These are phyloP conservation scores for Gastrolobium villosum DNA, from an alignment of 306 rosid genomes.

Conservation along the genomic window DNA sequence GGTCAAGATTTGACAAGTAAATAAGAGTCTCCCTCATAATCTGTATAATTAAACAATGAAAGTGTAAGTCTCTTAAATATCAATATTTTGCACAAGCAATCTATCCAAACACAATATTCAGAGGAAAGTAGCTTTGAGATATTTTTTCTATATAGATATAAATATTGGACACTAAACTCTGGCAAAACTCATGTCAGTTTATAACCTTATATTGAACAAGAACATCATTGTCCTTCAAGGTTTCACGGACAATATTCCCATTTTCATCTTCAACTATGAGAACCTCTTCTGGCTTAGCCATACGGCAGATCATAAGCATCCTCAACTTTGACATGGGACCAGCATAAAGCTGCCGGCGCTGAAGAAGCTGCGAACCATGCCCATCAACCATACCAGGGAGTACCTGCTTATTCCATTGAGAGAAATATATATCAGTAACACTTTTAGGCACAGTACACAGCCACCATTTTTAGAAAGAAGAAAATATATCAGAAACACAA, in stretches of 20 bases:
- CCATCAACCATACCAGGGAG: slow-evolving; percentile 91
- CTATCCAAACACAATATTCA: neutral
- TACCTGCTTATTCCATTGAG: slow-evolving; percentile 56
- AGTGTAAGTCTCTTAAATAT: slow-evolving; percentile 17
- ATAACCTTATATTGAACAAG: slow-evolving; percentile 98
- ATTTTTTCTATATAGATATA: neutral
- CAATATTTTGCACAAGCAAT: neutral
- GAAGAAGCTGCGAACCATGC: slow-evolving; percentile 75
- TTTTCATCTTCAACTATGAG: slow-evolving; percentile 98
- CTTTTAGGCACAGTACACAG: neutral
- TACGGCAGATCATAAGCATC: slow-evolving; percentile 96
- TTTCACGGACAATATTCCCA: slow-evolving; percentile 97
- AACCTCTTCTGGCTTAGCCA: slow-evolving; percentile 99
- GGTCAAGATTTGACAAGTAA: slow-evolving; percentile 96
- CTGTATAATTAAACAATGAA: slow-evolving; percentile 60
- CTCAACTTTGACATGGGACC: slow-evolving; percentile 95
- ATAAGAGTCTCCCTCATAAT: slow-evolving; percentile 99
- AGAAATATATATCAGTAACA: slow-evolving; percentile 22
- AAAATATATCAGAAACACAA: slow-evolving; percentile 19
- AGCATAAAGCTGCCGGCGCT: slow-evolving; percentile 89
- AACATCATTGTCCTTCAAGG: slow-evolving; percentile 98
- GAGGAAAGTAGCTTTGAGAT: neutral
- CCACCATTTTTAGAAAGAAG: neutral
- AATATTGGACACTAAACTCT: slow-evolving; percentile 25
- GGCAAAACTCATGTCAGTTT: slow-evolving; percentile 4